phyloP scores from a whole-genome alignment of 2,329 filamentous ascomycete species.

The Bertia moriformis region DNA sequence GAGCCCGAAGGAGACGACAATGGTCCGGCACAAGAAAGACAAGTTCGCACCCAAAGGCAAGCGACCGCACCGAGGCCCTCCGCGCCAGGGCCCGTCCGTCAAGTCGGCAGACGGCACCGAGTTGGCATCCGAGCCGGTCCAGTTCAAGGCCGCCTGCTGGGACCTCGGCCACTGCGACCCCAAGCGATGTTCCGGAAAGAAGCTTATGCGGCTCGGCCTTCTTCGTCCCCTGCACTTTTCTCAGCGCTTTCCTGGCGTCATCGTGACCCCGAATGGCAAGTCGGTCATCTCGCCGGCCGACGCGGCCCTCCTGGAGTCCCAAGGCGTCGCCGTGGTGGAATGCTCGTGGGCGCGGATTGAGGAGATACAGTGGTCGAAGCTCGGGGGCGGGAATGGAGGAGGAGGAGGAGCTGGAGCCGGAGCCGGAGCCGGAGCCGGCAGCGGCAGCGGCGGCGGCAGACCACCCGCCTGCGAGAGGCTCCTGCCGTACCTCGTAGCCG shows the following conservation, averaged over 20 bases:
- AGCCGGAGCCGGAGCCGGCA: neutral
- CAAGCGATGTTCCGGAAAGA: slow-evolving; percentile 89
- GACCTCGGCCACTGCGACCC: slow-evolving; percentile 95
- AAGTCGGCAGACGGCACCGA: too few relatives aligned
- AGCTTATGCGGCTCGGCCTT: slow-evolving; percentile 76
- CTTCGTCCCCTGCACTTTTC: slow-evolving; percentile 89
- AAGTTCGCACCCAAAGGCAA: slow-evolving; percentile 55
- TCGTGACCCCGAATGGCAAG: slow-evolving; percentile 91
- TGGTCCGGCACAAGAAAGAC: slow-evolving; percentile 97
- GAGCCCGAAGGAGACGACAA: too few relatives aligned
- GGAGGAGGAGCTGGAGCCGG: neutral
- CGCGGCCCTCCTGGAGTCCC: slow-evolving; percentile 64
- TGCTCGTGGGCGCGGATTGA: slow-evolving; percentile 89
- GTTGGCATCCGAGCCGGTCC: slow-evolving; percentile 16
- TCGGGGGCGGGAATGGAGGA: slow-evolving; percentile 52
- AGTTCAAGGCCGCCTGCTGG: slow-evolving; percentile 92
- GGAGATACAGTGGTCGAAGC: slow-evolving; percentile 80
- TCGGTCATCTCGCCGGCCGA: slow-evolving; percentile 76
- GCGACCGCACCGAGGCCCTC: slow-evolving; percentile 45
- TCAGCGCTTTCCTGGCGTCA: slow-evolving; percentile 79
- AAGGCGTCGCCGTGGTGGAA: slow-evolving; percentile 89
- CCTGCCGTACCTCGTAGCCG: slow-evolving; percentile 86
- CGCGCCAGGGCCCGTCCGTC: slow-evolving; percentile 37
- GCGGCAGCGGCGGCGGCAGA: too few relatives aligned
- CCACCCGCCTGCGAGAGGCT: slow-evolving; percentile 66